Conservation (phyloP, 2,329 filamentous ascomycete genomes). For the Neonectria coccinea region DNA sequence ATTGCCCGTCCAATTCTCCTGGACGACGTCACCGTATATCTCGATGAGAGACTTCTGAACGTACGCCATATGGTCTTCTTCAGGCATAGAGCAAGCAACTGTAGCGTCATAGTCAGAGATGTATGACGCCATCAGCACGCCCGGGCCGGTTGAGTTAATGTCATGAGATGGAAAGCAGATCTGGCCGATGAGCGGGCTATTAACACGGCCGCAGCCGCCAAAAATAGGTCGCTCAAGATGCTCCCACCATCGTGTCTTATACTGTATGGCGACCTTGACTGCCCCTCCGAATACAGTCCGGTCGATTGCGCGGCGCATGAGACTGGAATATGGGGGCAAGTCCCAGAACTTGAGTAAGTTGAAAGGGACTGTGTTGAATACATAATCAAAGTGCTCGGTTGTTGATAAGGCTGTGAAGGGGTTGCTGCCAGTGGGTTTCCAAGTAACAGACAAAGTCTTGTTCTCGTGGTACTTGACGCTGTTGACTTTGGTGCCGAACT, state of each 20-base stretch:
- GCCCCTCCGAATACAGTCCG: constrained; percentile 43
- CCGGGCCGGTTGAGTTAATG: constrained; percentile 37
- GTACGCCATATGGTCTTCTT: constrained; percentile 39
- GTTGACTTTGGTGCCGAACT: constrained; percentile 40
- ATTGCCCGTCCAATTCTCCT: constrained; percentile 67
- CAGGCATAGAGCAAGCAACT: constrained; percentile 31
- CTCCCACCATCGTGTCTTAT: constrained; percentile 60
- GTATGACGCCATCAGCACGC: constrained; percentile 34
- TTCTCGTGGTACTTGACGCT: constrained; percentile 38
- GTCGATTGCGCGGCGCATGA: constrained; percentile 43
- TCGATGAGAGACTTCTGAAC: constrained; percentile 31
- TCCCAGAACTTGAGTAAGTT: constrained; percentile 54
- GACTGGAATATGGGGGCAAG: constrained; percentile 49
- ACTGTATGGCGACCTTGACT: constrained; percentile 64
- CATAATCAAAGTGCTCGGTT: constrained; percentile 52
- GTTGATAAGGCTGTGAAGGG: constrained; percentile 40
- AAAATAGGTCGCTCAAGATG: constrained; percentile 45
- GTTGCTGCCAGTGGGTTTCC: constrained; percentile 37
- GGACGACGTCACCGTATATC: constrained; percentile 53
- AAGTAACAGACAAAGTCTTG: constrained; percentile 36
- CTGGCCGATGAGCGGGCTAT: constrained; percentile 30
- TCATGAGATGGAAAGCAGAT: constrained; percentile 37
- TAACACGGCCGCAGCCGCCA: constrained; percentile 55
- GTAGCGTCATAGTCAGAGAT: constrained; percentile 36
- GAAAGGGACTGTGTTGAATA: constrained; percentile 53